Base-by-base conservation (phyloP, 2,329 filamentous ascomycete genomes). In the Claviceps sp. region DNA sequence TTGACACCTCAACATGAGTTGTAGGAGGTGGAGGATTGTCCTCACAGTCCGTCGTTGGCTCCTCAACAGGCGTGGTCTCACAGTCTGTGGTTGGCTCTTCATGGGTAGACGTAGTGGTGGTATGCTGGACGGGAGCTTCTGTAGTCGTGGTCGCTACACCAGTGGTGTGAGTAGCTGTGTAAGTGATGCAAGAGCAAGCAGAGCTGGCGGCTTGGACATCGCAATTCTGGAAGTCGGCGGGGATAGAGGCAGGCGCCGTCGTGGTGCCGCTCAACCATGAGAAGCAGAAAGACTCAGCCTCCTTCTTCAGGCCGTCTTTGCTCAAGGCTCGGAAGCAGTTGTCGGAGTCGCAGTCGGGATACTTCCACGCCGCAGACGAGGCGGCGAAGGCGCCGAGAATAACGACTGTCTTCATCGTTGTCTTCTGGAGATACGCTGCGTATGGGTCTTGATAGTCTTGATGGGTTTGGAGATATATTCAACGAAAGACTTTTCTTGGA, bases 121-220 rank as follows among this genome's bases (percentile, higher is more conserved):
- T 34, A 34, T 34, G 4, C 1, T 22, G 38, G 11, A 51, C 44
- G 11, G 50, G 49, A 37, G 45, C 29, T 23, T 50, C 34, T 13
- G 52, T 49, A 23, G 55, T 51, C 17, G n/a, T 43, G 34, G 53
- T 49, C 11, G 47, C 14, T 38, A 16, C 13, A 39, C 51, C 53
- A 39, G 50, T 54, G 13, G 56, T 57, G 53, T 63, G 61, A 20
- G 64, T 66, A 44, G 62, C 57, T 44, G 64, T 63, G 57, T 68
- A 67, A 51, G 62, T 61, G 57, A 68, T 59, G 60, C 66, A 69
- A 5, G 66, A 68, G 61, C 67, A 69, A 45, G 64, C 66, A 43
- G 67, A 69, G 55, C 55, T 59, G 50, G 62, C 58, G 26, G 52
- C 52, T 14, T 55, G 50, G 44, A 50, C 51, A 40, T 47, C 47